Conservation (phyloP, 345 rosid species). For the Lepidium africanum region DNA sequence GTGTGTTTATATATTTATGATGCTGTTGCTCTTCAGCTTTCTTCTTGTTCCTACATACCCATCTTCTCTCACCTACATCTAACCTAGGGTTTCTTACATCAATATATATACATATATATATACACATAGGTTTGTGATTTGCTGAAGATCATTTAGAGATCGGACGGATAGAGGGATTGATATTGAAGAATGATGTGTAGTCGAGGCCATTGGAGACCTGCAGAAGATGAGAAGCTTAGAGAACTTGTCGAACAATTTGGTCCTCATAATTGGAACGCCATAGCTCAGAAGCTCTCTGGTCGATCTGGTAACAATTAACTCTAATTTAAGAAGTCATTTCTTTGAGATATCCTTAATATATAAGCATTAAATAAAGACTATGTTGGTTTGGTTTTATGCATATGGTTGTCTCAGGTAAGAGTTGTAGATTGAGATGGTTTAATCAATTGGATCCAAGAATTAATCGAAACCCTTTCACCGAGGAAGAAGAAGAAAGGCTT, state of each 20-base stretch:
- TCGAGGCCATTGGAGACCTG: constrained; percentile 78
- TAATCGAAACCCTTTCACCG: constrained; percentile 63
- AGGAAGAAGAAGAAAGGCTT: constrained; percentile 80
- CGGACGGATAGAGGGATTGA: background rate
- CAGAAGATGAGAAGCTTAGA: constrained; percentile 60
- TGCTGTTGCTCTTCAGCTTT: constrained; percentile 33
- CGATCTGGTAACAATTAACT: constrained; percentile 62
- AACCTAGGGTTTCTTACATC: constrained; percentile 28
- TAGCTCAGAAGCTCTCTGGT: constrained; percentile 75
- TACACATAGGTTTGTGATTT: background rate
- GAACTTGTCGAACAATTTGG: constrained; percentile 79
- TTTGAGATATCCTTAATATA: no score
- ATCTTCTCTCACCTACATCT: constrained; percentile 27
- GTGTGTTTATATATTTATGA: constrained; percentile 3
- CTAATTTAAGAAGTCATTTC: no score
- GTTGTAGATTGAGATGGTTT: constrained; percentile 95
- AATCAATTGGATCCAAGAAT: constrained; percentile 92
- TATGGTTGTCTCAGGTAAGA: no score
- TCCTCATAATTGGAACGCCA: constrained; percentile 95
- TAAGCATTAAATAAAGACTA: no score
- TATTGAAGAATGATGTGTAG: constrained; percentile 39
- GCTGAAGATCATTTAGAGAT: background rate
- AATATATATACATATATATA: background rate
- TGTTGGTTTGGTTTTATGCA: no score
- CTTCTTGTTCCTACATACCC: constrained; percentile 30